A percentile compares a stretch with the other conserved stretches of the same genome.
Evolutionary conservation across 768 basidiomycete species (phyloP).

Genomic region (Kwoniella sp.): DNA sequence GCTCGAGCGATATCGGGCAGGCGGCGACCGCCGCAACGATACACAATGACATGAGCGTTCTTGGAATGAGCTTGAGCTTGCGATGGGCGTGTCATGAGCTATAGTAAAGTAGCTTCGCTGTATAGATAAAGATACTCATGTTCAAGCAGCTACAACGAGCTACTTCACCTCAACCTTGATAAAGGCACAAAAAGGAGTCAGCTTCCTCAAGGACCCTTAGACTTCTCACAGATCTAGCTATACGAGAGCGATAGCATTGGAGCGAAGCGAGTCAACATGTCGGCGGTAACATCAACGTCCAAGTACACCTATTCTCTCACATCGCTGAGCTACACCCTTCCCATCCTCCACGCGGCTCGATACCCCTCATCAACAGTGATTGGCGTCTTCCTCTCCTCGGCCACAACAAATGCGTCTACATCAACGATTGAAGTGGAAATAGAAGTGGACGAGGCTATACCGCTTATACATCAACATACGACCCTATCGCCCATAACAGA

Average conservation of each 20-base stretch:
- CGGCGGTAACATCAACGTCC: background rate
- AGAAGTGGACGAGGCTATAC: constrained; percentile 25
- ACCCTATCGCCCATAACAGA: constrained; percentile 37
- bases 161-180: too few species aligned
- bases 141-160: too few species aligned
- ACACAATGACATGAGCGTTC: too few species aligned
- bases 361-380: constrained; percentile 38
- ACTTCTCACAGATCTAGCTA: too few species aligned
- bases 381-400: constrained; percentile 41
- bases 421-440: background rate
- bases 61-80: too few species aligned
- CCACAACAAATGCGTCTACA: background rate
- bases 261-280: background rate
- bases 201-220: too few species aligned
- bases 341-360: constrained; percentile 39
- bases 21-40: too few species aligned
- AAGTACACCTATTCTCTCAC: constrained; percentile 20
- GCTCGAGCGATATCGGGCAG: too few species aligned
- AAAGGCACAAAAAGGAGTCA: too few species aligned
- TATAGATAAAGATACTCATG: too few species aligned
- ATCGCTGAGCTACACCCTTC: constrained; percentile 29
- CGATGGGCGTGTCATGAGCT: too few species aligned
- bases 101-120: too few species aligned
- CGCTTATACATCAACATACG: constrained; percentile 34
- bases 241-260: background rate